Conservation (phyloP, 2,329 filamentous ascomycete genomes). For the Pyricularia sp. region DNA sequence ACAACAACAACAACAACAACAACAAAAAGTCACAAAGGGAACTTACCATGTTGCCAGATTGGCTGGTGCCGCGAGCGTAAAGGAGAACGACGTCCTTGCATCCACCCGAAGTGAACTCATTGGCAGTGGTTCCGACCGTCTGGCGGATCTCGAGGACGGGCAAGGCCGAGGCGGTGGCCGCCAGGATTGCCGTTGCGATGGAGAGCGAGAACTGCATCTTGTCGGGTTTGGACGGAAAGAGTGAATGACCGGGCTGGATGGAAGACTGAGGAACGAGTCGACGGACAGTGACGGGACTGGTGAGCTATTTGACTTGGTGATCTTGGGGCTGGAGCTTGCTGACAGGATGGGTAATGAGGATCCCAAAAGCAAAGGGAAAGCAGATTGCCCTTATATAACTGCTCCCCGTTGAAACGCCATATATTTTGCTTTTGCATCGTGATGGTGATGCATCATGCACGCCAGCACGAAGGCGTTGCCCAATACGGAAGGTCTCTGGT, state of each 20-base stretch:
- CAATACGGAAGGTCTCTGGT: background rate
- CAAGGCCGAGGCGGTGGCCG: background rate
- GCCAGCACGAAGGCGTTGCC: background rate
- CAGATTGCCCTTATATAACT: background rate
- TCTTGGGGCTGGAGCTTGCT: background rate
- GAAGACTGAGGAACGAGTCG: background rate
- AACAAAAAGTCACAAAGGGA: too few species aligned
- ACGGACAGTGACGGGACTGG: background rate
- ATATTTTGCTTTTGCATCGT: background rate
- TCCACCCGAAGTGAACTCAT: background rate
- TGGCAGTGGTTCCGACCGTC: background rate
- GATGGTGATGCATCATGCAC: background rate
- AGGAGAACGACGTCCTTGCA: slow-evolving; percentile 1
- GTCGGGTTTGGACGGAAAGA: background rate
- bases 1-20: too few species aligned
- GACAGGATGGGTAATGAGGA: background rate
- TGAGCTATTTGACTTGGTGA: background rate
- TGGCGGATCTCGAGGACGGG: background rate
- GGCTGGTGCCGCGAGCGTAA: background rate
- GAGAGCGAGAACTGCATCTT: slow-evolving; percentile 1
- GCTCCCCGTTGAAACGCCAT: background rate
- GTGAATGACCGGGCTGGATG: background rate
- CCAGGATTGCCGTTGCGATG: background rate
- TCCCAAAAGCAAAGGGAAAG: background rate
- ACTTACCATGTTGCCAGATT: background rate